Evolutionary conservation across 495 filamentous ascomycete species (phyloP), one percentile per base, ranked within the genome.

Genomic region (Jackrogersella multiformis): DNA sequence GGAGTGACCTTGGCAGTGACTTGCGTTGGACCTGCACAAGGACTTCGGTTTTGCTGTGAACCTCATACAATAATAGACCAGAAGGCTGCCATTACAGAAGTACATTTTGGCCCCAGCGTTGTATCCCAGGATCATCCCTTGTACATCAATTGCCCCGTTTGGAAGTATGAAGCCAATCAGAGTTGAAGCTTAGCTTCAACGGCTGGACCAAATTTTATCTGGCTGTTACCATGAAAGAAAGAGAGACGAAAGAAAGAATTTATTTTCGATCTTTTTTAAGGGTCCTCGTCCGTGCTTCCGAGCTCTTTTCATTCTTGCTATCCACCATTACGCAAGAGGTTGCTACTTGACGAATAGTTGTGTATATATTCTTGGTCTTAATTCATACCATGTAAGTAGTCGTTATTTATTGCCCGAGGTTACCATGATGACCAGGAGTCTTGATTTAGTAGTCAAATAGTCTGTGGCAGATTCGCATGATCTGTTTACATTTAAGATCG

Each of bases 401-500:
- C 46, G 21, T 61, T 53, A 56, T 53, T 54, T 57, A 65, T 58
- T 58, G 36, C 18, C 30, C 32, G 34, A 58, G 24, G 61, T 57
- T 44, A 32, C 35, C 35, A 52, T 41, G 21, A 35, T 39, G 24
- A 64, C 18, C n/a, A 51, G 42, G 42, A 21, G n/a, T 21, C 32
- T 24, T 8, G 13, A 56, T 2, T 20, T 26, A 35, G 45, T 18
- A 23, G 41, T 53, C 18, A 15, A 60, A 44, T 49, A 53, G 46
- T 38, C 55, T 23, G 59, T 64, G 48, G 61, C 60, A 69, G 39
- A 59, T 64, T 58, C 39, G 55, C 59, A 63, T 57, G 59, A 64
- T 64, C 55, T 64, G 60, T 69, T 69, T 64, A 69, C 60, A 63
- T 68, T 55, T 32, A 21, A 64, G 66, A 64, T 64, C 59, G 60